Percentiles rank a stretch among this genome's conserved stretches.
phyloP scores from a whole-genome alignment of 345 rosid species.

The Pseudoturritis turrita region DNA sequence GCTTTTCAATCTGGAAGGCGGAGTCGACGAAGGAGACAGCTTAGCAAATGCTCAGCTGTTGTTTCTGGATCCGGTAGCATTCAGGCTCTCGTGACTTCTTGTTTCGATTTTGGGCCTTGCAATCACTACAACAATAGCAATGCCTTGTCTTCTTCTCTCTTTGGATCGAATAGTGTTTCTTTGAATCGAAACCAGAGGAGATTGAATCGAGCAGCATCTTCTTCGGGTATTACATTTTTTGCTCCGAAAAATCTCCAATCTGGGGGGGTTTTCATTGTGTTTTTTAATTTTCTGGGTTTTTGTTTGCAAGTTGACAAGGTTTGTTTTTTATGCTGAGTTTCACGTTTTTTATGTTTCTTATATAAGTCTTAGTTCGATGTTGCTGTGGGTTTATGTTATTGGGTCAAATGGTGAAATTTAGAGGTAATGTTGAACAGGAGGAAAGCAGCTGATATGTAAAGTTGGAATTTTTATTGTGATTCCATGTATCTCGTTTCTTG shows the following conservation, averaged over 20 bases:
- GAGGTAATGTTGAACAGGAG: not conserved
- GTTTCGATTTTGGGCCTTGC: slow-evolving; percentile 69
- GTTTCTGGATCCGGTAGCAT: slow-evolving; percentile 40
- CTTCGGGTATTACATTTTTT: slow-evolving; percentile 36
- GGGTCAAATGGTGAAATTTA: not conserved
- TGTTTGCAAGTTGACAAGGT: not conserved
- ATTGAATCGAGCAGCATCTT: slow-evolving; percentile 34
- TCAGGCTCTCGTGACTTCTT: slow-evolving; percentile 51
- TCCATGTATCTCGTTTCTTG: not conserved
- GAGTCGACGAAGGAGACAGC: slow-evolving; percentile 44
- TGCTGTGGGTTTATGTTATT: not conserved
- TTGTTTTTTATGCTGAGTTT: not conserved
- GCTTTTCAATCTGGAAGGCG: slow-evolving; percentile 33
- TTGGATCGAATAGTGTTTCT: slow-evolving; percentile 38
- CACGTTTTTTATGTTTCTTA: not conserved
- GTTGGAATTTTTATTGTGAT: not conserved
- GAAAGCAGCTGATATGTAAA: not conserved
- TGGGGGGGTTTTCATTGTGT: not conserved
- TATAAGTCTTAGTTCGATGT: not conserved
- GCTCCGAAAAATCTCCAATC: not conserved
- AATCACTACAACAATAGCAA: slow-evolving; percentile 40
- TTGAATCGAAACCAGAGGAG: slow-evolving; percentile 42
- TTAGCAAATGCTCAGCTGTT: slow-evolving; percentile 29
- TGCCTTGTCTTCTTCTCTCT: slow-evolving; percentile 47
- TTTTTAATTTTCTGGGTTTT: not conserved